These are phyloP conservation scores for Xylariaceae sp. DNA, from an alignment of 2,329 filamentous ascomycete species.

Conservation along the genomic window DNA sequence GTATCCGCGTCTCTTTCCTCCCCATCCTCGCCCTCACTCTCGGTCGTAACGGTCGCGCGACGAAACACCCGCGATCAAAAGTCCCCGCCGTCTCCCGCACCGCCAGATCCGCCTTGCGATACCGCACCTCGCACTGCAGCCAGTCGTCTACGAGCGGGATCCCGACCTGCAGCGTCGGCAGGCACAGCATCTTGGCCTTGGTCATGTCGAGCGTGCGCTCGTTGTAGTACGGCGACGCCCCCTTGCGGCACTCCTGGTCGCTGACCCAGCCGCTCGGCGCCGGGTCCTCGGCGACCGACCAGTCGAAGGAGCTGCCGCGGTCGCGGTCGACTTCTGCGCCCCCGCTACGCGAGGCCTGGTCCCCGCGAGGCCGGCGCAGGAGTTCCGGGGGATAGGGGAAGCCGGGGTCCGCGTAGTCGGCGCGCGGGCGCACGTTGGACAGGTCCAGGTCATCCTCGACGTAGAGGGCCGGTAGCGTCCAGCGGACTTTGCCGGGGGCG, in stretches of 20 bases:
- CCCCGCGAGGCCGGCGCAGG: background rate
- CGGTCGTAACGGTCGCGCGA: background rate
- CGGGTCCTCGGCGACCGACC: too few relatives aligned
- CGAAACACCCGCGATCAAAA: conserved; percentile 1
- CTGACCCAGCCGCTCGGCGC: too few relatives aligned
- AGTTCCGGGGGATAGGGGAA: background rate
- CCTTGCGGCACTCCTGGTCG: background rate
- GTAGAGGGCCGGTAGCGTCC: conserved; percentile 53
- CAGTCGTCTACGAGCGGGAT: conserved; percentile 43
- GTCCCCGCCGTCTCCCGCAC: conserved; percentile 28
- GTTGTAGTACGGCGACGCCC: conserved; percentile 1
- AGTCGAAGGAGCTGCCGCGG: background rate
- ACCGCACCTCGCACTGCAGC: conserved; percentile 46
- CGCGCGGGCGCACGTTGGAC: background rate
- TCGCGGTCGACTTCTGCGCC: background rate
- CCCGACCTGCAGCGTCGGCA: conserved; percentile 48
- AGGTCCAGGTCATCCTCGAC: conserved; percentile 32
- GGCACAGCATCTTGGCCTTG: conserved; percentile 39
- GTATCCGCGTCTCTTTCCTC: too few relatives aligned
- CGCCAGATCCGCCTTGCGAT: conserved; percentile 42
- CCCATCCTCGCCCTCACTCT: too few relatives aligned
- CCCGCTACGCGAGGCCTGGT: background rate
- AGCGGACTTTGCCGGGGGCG: conserved; percentile 52
- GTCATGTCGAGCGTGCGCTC: conserved; percentile 1
- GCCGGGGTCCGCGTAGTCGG: background rate